A percentile compares a stretch with the other conserved stretches of the same genome.
Evolutionary conservation across 2,329 filamentous ascomycete species (phyloP).

Genomic region (Rhynchosporium agropyri): DNA sequence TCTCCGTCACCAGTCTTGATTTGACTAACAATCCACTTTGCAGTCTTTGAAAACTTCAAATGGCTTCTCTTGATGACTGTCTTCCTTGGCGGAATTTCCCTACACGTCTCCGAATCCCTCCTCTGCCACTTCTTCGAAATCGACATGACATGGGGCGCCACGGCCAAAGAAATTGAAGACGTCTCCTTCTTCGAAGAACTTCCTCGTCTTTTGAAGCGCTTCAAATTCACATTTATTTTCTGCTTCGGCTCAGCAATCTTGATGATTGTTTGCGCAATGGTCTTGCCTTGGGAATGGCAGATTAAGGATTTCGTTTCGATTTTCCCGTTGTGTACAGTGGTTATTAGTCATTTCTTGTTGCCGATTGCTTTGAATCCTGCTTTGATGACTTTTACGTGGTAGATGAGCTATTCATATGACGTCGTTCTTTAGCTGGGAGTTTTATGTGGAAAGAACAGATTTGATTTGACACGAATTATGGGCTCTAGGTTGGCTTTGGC

Average conservation of each 20-base stretch:
- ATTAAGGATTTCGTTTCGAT: constrained; percentile 57
- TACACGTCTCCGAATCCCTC: constrained; percentile 48
- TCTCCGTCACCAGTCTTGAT: background rate
- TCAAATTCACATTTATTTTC: constrained; percentile 57
- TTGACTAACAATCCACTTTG: background rate
- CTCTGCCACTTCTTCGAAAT: constrained; percentile 48
- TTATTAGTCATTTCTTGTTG: constrained; percentile 58
- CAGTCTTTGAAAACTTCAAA: constrained; percentile 59
- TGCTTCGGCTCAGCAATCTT: constrained; percentile 49
- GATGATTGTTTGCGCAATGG: constrained; percentile 52
- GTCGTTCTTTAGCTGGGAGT: background rate
- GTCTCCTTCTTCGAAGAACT: constrained; percentile 30
- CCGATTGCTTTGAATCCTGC: constrained; percentile 64
- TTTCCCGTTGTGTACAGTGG: constrained; percentile 56
- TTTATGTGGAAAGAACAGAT: background rate
- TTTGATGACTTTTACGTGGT: constrained; percentile 66
- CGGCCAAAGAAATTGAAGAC: constrained; percentile 58
- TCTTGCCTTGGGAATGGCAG: constrained; percentile 33
- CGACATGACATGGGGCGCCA: constrained; percentile 56
- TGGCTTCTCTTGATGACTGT: constrained; percentile 48
- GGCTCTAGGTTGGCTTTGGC: background rate
- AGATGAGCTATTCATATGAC: background rate
- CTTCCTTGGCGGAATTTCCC: constrained; percentile 49
- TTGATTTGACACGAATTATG: background rate
- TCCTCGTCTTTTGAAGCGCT: constrained; percentile 55